Base-by-base conservation (phyloP, 75 land plant genomes). In the Pinus tabuliformis region DNA sequence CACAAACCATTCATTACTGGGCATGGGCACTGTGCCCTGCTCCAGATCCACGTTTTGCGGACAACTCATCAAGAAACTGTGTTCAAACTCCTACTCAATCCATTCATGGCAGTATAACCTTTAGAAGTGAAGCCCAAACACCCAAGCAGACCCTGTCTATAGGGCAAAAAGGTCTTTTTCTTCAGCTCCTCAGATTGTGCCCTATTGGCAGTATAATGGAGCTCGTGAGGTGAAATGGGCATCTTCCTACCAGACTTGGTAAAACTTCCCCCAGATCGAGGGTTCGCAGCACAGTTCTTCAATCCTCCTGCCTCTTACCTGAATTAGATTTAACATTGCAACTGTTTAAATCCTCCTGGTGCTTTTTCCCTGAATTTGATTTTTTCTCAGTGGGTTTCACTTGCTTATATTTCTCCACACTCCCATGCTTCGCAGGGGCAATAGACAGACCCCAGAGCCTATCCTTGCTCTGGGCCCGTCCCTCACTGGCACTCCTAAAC, bases 401-500 rank as follows among this genome's bases (percentile, higher is more conserved):
- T 68, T 1, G 8, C 2, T 8, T 68, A 18, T 4, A 21, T 21
- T 68, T 39, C 9, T 21, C 45, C 16, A 14, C 20, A n/a, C 49
- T 20, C 72, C 18, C 42, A n/a, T 68, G 72, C 54, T 68, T 68
- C 0, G 72, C 72, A 2, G 72, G 72, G 2, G 72, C 39, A 4
- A 68, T 68, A 68, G 72, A 68, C 0, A 68, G 72, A 1, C 72
- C 72, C 42, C 80, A 57, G n/a, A 78, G 76, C 12, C 75, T 80
- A 21, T 85, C 85, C 39, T 71, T 74, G 56, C 78, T 74, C 61
- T 58, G 85, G 3, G 84, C 79, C 16, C 88, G 72, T 0, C 89
- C 89, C 72, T 90, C 91, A 36, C 90, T 87, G 30, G 89, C 86
- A 70, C 92, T 90, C 20, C 92, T 74, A 79, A 90, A 90, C 62